These are phyloP conservation scores for Teunomyces stri DNA, from an alignment of 805 yeast species.

Conservation along the genomic window DNA sequence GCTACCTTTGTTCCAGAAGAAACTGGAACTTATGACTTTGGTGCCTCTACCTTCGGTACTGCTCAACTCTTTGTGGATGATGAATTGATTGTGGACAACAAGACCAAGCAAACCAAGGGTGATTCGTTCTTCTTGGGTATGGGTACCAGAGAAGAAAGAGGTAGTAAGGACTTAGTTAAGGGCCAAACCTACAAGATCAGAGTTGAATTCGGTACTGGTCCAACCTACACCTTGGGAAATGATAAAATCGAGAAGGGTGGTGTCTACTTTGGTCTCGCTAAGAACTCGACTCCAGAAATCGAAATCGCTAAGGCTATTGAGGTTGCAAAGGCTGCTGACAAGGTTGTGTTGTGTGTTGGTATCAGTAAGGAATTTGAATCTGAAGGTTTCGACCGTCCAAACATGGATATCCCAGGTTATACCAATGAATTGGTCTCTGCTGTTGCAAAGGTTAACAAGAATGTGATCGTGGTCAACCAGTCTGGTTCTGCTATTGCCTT, in stretches of 20 bases:
- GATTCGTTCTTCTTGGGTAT: conserved; percentile 47
- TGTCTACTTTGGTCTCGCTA: conserved; percentile 23
- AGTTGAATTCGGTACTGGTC: conserved; percentile 52
- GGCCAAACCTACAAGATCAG: conserved; percentile 46
- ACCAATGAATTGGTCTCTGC: conserved; percentile 46
- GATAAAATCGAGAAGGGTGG: conserved; percentile 20
- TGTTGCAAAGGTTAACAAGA: conserved; percentile 46
- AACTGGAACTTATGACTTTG: conserved; percentile 50
- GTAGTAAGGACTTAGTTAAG: conserved; percentile 34
- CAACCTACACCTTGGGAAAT: conserved; percentile 29
- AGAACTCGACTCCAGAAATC: conserved; percentile 17
- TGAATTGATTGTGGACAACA: conserved; percentile 54
- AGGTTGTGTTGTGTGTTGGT: conserved; percentile 52
- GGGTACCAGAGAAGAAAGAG: conserved; percentile 53
- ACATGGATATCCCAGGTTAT: conserved; percentile 50
- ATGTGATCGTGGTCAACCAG: conserved; percentile 54
- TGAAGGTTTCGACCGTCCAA: conserved; percentile 55
- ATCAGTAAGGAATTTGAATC: conserved; percentile 55
- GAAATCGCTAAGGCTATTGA: conserved; percentile 41
- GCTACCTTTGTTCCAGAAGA: conserved; percentile 47
- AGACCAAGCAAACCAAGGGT: conserved; percentile 50
- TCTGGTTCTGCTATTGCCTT: conserved; percentile 61
- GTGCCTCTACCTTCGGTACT: conserved; percentile 52
- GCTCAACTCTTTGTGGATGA: conserved; percentile 54
- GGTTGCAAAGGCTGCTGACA: conserved; percentile 50